Conservation (phyloP, 192 early-diverging fungal species). For the Umbelopsis vinacea region DNA sequence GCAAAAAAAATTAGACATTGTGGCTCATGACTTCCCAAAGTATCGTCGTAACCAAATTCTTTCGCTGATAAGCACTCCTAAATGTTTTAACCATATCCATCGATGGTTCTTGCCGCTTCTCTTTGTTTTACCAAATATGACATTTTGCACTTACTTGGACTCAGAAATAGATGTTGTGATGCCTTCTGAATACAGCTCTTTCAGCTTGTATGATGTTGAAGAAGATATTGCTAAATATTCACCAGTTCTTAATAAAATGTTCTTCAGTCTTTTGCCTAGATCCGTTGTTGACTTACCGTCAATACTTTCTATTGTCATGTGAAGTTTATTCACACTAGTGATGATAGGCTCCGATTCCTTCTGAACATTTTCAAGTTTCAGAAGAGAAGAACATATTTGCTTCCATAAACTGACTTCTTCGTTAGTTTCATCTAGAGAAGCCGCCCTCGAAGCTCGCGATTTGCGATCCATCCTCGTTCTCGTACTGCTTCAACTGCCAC, state of each 20-base stretch:
- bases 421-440: conserved; percentile 39
- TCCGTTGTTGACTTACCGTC: conserved; percentile 28
- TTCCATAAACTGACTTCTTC: conserved; percentile 44
- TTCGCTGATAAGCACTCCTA: not conserved
- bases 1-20: not conserved
- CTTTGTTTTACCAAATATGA: not conserved
- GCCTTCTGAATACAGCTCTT: conserved; percentile 22
- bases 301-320: conserved; percentile 24
- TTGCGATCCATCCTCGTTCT: conserved; percentile 38
- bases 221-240: conserved; percentile 3
- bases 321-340: conserved; percentile 38
- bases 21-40: not conserved
- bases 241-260: not conserved
- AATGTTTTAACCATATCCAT: not conserved
- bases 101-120: not conserved
- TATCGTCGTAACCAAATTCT: not conserved
- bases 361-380: conserved; percentile 40
- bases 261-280: not conserved
- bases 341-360: conserved; percentile 33
- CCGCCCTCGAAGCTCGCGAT: conserved; percentile 41
- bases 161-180: conserved; percentile 22
- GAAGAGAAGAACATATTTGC: conserved; percentile 40
- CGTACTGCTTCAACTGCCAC: not conserved
- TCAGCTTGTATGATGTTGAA: conserved; percentile 12
- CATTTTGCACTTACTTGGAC: conserved; percentile 20